Evolutionary conservation across 129 eudicot species (phyloP).

Genomic region (Helianthus tuberosus): DNA sequence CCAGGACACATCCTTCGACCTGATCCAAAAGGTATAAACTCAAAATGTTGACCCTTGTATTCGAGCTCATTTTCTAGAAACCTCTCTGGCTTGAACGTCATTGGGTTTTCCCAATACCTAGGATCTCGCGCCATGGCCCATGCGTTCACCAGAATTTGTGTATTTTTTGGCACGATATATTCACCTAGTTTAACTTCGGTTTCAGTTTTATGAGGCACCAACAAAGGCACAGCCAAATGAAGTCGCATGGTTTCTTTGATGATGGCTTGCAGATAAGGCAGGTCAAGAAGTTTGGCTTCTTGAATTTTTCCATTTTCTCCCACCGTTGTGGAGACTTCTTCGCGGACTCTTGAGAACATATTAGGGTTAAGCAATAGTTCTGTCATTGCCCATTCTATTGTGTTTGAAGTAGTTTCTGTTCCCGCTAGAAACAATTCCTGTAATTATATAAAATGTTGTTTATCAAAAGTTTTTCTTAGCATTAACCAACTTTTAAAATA

Average conservation of each 20-base stretch:
- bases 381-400: background rate
- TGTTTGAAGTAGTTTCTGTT: slow-evolving; percentile 5
- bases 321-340: background rate
- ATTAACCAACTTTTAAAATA: background rate
- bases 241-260: slow-evolving; percentile 7
- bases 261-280: background rate
- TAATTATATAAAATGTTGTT: too few relatives aligned
- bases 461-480: background rate
- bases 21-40: slow-evolving; percentile 4
- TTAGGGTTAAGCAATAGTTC: background rate
- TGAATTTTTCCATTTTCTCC: background rate
- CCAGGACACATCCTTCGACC: slow-evolving; percentile 11
- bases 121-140: slow-evolving; percentile 4
- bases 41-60: background rate
- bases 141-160: slow-evolving; percentile 3
- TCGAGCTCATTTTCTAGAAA: background rate
- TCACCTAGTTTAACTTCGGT: slow-evolving; percentile 1
- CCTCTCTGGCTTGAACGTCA: background rate
- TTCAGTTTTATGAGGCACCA: slow-evolving; percentile 3
- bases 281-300: background rate
- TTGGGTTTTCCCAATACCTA: background rate
- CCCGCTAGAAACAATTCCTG: slow-evolving; percentile 6
- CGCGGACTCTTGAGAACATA: slow-evolving; percentile 2
- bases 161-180: slow-evolving; percentile 1
- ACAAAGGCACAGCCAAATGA: slow-evolving; percentile 1